Conservation (phyloP, 345 rosid genomes). For the Brassica juncea region DNA sequence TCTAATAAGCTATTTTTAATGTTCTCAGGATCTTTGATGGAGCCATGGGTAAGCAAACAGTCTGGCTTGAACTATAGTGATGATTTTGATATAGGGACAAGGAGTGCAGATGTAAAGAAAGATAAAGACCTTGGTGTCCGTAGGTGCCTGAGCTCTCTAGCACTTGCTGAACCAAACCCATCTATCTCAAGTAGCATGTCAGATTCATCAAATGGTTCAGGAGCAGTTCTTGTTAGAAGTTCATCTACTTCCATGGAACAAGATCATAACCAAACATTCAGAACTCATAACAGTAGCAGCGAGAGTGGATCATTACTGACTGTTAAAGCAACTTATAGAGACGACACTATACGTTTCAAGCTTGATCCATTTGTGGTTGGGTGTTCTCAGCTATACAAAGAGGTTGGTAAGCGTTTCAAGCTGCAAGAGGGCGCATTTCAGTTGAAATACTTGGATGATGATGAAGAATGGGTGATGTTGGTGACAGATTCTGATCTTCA, state of each 20-base stretch:
- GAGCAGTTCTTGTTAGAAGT: not conserved
- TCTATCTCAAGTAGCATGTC: not conserved
- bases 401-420: not conserved
- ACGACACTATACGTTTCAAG: not conserved
- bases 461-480: constrained; percentile 89
- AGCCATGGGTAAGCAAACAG: constrained; percentile 43
- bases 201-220: not conserved
- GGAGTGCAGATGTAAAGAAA: constrained; percentile 37
- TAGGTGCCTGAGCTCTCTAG: constrained; percentile 45
- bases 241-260: constrained; percentile 36
- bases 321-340: not conserved
- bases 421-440: not conserved
- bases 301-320: constrained; percentile 25
- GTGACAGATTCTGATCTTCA: constrained; percentile 72
- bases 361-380: not conserved
- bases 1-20: constrained; percentile 14
- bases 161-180: constrained; percentile 31
- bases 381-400: not conserved
- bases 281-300: constrained; percentile 32
- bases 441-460: constrained; percentile 68
- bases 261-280: constrained; percentile 43
- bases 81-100: constrained; percentile 26
- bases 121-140: constrained; percentile 38
- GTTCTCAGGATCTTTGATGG: constrained; percentile 37
- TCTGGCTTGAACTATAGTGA: constrained; percentile 34